Evolutionary conservation across 2,329 filamentous ascomycete genomes (phyloP), one percentile per base, ranked within the genome.

Genomic region (Verruconis gallopava): DNA sequence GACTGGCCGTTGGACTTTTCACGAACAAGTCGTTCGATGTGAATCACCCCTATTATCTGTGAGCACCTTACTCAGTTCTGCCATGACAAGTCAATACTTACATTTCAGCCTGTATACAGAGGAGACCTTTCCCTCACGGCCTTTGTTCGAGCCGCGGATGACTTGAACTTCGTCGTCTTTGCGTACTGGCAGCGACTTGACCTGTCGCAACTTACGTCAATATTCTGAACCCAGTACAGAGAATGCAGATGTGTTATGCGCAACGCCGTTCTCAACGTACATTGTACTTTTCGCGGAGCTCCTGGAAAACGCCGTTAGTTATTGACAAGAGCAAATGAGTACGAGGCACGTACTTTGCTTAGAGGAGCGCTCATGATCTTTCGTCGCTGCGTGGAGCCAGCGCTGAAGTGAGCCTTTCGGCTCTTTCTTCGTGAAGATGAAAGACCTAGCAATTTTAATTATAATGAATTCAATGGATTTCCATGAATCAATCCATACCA

Each of bases 281-380:
- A 70, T 93, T 93, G 83, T 98, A 84, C 80, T 98, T 91, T 72
- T 94, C 88, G 65, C 86, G 81, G 65, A 98, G 79, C 75, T 98
- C 91, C 77, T 94, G 35, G 14, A 22, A 4, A 14, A 11, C 14
- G 14, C 25, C 14, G n/a, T n/a, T n/a, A n/a, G n/a, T n/a, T n/a
- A n/a, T n/a, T n/a, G n/a, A n/a, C n/a, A n/a, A n/a, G n/a, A n/a
- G n/a, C n/a, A n/a, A n/a, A n/a, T n/a, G n/a, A n/a, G n/a, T n/a
- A n/a, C n/a, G n/a, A n/a, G n/a, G n/a, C 49, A 48, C 51, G 49
- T 38, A 40, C 41, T 28, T 47, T 93, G 75, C 76, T 83, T 56
- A 95, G 77, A 59, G 85, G 83, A 56, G 91, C 88, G 73, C 82
- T 89, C 88, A 98, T 95, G 74, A 94, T 94, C 60, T 81, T 76